Conservation (phyloP, 2,329 filamentous ascomycete genomes). For the Thermomyces lanuginosus region DNA sequence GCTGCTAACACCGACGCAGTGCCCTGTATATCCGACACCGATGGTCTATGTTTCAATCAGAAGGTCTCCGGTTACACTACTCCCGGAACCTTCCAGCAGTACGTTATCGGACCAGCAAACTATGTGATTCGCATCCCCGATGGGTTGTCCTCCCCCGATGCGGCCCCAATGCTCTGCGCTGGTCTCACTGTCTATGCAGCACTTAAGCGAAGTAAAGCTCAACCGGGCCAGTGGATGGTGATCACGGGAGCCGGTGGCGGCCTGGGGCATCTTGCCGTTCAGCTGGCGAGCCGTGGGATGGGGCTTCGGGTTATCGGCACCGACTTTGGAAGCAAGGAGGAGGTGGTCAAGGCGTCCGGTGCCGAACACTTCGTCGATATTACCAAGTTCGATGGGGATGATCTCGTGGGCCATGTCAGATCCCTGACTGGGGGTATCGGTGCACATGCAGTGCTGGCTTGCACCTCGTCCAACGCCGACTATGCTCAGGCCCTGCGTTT, state of each 20-base stretch:
- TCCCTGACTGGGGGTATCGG: constrained; percentile 41
- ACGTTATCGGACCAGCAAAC: constrained; percentile 45
- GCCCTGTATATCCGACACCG: constrained; percentile 39
- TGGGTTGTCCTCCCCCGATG: constrained; percentile 39
- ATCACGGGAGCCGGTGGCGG: constrained; percentile 47
- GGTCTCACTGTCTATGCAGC: constrained; percentile 53
- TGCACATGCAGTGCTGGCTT: constrained; percentile 45
- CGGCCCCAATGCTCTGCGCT: constrained; percentile 52
- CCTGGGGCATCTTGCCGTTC: constrained; percentile 47
- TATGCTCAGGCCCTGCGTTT: constrained; percentile 35
- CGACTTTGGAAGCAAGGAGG: constrained; percentile 46
- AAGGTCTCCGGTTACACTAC: constrained; percentile 51
- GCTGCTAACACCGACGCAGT: constrained; percentile 8
- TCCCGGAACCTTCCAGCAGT: constrained; percentile 59
- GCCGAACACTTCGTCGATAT: constrained; percentile 52
- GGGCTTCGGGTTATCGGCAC: constrained; percentile 49
- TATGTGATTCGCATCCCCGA: constrained; percentile 58
- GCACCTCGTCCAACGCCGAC: constrained; percentile 34
- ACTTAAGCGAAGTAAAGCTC: constrained; percentile 43
- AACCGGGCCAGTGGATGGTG: constrained; percentile 44
- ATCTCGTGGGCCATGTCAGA: constrained; percentile 40
- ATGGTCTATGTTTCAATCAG: constrained; percentile 39
- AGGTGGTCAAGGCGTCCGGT: constrained; percentile 42
- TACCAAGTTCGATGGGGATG: constrained; percentile 32
- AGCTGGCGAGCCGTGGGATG: constrained; percentile 45